Evolutionary conservation across 345 rosid species (phyloP).

Genomic region (Hibiscus trionum): DNA sequence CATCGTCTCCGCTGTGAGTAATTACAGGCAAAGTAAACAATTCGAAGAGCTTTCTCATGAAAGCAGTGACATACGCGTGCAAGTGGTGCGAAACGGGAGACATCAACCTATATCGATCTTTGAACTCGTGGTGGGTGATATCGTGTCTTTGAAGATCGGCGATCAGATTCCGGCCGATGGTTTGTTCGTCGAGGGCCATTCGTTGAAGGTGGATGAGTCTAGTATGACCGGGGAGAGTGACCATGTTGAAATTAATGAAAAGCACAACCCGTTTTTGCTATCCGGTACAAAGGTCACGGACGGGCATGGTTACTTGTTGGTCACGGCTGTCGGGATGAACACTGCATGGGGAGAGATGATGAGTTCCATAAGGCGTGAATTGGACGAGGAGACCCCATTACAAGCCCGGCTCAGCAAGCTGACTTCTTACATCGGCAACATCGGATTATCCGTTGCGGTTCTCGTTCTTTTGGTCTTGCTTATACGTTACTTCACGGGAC

Average conservation of each 20-base stretch:
- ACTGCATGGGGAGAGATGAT: constrained; percentile 49
- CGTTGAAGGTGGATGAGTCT: constrained; percentile 31
- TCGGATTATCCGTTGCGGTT: constrained; percentile 22
- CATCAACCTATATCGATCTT: constrained; percentile 11
- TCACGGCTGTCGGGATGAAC: constrained; percentile 41
- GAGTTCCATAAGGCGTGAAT: constrained; percentile 25
- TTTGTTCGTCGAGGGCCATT: constrained; percentile 25
- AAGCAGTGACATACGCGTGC: constrained; percentile 15
- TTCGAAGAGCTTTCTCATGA: constrained; percentile 21
- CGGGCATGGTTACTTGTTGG: constrained; percentile 36
- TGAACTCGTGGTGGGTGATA: constrained; percentile 28
- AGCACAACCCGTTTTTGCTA: constrained; percentile 27
- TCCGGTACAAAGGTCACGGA: constrained; percentile 39
- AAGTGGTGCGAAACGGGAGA: constrained; percentile 23
- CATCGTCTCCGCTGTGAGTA: constrained; percentile 23
- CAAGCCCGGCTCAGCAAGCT: constrained; percentile 38
- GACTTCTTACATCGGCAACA: constrained; percentile 28
- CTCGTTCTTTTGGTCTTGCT: constrained; percentile 15
- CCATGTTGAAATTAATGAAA: constrained; percentile 18
- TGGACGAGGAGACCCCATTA: constrained; percentile 37
- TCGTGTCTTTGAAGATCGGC: constrained; percentile 27
- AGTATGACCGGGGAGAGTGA: constrained; percentile 30
- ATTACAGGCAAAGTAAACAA: constrained; percentile 26
- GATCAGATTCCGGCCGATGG: constrained; percentile 32
- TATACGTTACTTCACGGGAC: constrained; percentile 21